These are phyloP conservation scores for Hysterium pulicare DNA, from an alignment of 2,329 filamentous ascomycete genomes.

Conservation along the genomic window DNA sequence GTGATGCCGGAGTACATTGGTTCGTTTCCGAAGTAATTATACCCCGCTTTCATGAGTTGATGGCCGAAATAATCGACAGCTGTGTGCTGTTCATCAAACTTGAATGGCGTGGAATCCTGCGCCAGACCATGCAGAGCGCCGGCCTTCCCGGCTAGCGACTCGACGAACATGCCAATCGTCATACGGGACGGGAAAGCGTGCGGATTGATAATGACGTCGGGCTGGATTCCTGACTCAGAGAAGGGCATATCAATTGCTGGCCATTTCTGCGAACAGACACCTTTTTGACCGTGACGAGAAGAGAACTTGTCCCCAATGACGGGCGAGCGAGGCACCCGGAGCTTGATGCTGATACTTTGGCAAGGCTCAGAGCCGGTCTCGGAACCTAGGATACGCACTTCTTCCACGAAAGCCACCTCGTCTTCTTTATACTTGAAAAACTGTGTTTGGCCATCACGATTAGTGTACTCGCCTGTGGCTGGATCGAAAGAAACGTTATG, in stretches of 20 bases:
- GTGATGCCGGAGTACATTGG: conserved; percentile 98
- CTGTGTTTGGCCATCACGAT: conserved; percentile 80
- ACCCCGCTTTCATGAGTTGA: conserved; percentile 90
- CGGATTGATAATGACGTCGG: conserved; percentile 97
- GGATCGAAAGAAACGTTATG: conserved; percentile 79
- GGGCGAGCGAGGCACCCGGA: conserved; percentile 83
- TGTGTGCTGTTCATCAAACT: conserved; percentile 87
- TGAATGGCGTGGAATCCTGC: conserved; percentile 93
- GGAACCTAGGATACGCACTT: conserved; percentile 84
- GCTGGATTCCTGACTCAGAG: conserved; percentile 92
- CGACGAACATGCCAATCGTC: conserved; percentile 99
- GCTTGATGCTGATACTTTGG: conserved; percentile 88
- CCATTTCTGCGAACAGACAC: conserved; percentile 96
- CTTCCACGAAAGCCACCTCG: conserved; percentile 85
- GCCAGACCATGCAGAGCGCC: conserved; percentile 93
- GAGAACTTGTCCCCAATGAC: conserved; percentile 99
- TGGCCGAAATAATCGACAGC: conserved; percentile 94
- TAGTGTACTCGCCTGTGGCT: conserved; percentile 70
- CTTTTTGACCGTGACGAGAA: conserved; percentile 96
- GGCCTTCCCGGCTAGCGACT: conserved; percentile 92
- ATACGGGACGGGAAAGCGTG: conserved; percentile 99
- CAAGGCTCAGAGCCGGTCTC: conserved; percentile 79
- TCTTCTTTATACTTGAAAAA: conserved; percentile 93
- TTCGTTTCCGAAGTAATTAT: conserved; percentile 98
- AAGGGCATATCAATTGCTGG: conserved; percentile 93